Evolutionary conservation across 2,329 filamentous ascomycete genomes (phyloP).

Genomic region (Verticillium albo-atrum): DNA sequence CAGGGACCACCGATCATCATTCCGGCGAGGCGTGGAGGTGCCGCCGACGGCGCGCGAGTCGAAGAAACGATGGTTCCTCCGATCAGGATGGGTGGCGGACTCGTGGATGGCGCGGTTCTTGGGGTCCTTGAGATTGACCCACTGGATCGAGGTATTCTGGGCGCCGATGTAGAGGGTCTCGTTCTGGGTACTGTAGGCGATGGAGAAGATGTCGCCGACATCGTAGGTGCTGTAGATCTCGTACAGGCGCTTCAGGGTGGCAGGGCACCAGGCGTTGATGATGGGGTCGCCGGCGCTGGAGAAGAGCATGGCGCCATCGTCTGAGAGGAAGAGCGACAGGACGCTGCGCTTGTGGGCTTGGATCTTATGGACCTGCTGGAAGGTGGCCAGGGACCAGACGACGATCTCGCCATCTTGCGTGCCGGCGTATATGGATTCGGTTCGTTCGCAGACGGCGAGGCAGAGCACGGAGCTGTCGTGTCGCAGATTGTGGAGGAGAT

Average conservation of each 20-base stretch:
- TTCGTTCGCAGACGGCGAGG: constrained; percentile 72
- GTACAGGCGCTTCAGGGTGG: constrained; percentile 70
- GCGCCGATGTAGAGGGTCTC: constrained; percentile 87
- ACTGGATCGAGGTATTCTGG: constrained; percentile 93
- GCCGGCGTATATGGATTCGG: constrained; percentile 82
- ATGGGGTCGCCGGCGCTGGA: constrained; percentile 92
- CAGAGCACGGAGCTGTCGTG: constrained; percentile 78
- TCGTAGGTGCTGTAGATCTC: constrained; percentile 93
- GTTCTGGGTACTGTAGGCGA: constrained; percentile 77
- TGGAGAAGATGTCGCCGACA: constrained; percentile 91
- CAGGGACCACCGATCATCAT: constrained; percentile 50
- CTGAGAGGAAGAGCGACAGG: constrained; percentile 75
- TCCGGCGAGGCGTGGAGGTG: constrained; percentile 68
- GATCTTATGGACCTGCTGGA: constrained; percentile 71
- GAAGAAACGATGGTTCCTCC: constrained; percentile 83
- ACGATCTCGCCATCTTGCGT: constrained; percentile 92
- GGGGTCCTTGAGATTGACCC: constrained; percentile 71
- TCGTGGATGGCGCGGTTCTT: constrained; percentile 54
- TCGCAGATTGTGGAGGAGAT: constrained; percentile 68
- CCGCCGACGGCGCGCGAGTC: constrained; percentile 86
- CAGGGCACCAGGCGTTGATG: constrained; percentile 88
- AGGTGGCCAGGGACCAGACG: constrained; percentile 85
- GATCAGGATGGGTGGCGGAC: constrained; percentile 66
- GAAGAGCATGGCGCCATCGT: constrained; percentile 72
- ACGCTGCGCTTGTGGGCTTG: constrained; percentile 91